Conservation (phyloP, 2,329 filamentous ascomycete species). For the Pseudopithomyces maydicus region DNA sequence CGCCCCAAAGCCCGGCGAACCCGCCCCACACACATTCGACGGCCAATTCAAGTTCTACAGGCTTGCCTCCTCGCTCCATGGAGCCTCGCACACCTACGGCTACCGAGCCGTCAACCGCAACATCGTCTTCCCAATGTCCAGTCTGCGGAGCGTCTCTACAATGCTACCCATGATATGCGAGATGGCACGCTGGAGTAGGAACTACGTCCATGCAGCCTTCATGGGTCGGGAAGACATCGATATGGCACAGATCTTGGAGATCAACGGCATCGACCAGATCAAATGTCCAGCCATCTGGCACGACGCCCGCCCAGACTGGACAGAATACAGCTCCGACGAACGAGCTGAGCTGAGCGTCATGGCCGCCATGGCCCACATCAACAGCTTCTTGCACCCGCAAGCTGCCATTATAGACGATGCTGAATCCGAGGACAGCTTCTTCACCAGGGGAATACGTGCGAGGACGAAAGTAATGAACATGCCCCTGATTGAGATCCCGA, state of each 20-base stretch:
- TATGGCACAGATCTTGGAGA: conserved; percentile 69
- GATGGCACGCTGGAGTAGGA: conserved; percentile 74
- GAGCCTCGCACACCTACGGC: conserved; percentile 61
- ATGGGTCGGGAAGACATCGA: conserved; percentile 74
- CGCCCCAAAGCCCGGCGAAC: conserved; percentile 19
- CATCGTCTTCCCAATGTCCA: conserved; percentile 79
- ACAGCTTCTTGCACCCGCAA: conserved; percentile 76
- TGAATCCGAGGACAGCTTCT: conserved; percentile 69
- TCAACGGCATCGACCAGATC: conserved; percentile 76
- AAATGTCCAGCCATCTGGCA: conserved; percentile 71
- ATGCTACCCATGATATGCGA: conserved; percentile 84
- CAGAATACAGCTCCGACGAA: conserved; percentile 69
- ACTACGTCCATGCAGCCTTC: conserved; percentile 80
- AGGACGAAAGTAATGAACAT: conserved; percentile 59
- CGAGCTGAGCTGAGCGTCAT: conserved; percentile 70
- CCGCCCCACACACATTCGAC: conserved; percentile 56
- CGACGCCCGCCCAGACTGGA: conserved; percentile 78
- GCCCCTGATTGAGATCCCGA: conserved; percentile 78
- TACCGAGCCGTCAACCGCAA: conserved; percentile 64
- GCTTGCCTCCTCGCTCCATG: conserved; percentile 67
- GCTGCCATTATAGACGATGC: conserved; percentile 75
- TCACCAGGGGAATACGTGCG: conserved; percentile 64
- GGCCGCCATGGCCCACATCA: conserved; percentile 72
- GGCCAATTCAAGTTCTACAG: conserved; percentile 72
- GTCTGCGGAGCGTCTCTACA: conserved; percentile 71